Base-by-base conservation (phyloP, 495 filamentous ascomycete species). In the Penicillium coprophilum region DNA sequence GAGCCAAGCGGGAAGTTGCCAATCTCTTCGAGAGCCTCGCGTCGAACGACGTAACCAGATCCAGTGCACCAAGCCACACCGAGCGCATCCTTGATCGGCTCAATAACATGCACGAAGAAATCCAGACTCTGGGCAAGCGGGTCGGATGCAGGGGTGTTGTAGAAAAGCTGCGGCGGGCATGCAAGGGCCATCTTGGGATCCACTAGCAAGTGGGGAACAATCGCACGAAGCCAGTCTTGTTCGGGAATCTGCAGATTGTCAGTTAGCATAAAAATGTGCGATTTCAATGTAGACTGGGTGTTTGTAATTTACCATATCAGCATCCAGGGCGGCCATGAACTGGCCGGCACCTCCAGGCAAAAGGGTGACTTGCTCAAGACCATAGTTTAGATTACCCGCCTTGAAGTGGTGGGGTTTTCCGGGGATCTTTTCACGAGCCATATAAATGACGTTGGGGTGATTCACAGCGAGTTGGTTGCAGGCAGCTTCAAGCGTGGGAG, bases 91-190 rank as follows among this genome's bases (percentile, higher is more conserved):
- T 81, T 81, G 46, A 79, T 75, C n/a, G 71, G 72, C 54, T 81
- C 77, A 47, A 74, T 74, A n/a, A 78, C 72, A 61, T 77, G 72
- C 21, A 75, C 70, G 61, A 80, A 78, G 44, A 72, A 71, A 38
- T 76, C 73, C 38, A 79, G 56, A 61, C 68, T 72, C 62, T 83
- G 81, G 1, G 61, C 67, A 6, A 83, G 71, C 21, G 79, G 77
- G 55, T 84, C 81, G 32, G 71, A 70, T 2, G 63, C 53, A 47
- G 81, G 81, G 24, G 75, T 67, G 49, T 83, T 82, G 68, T 83
- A 83, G 67, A 81, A 83, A 7, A 75, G 67, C 66, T 82, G 80
- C 38, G 78, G 76, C 40, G 80, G 79, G 58, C 78, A 80, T 57
- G 72, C 80, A 55, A 82, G 68, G 55, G 72, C 77, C 67, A 81